Conservation (phyloP, 768 basidiomycete genomes). For the Leccinum barrowsii region DNA sequence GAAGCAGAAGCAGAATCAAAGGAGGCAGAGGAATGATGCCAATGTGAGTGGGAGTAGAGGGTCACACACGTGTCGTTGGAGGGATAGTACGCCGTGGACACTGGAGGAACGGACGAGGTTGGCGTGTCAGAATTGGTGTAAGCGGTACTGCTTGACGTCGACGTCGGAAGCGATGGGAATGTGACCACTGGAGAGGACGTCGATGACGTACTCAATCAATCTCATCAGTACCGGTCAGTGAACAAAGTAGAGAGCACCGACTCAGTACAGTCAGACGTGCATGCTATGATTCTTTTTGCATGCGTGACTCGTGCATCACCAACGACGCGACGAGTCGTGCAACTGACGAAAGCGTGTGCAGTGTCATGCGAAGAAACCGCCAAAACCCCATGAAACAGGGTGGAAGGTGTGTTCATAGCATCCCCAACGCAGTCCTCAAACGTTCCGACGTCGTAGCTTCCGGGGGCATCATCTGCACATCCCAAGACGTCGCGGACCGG, state of each 20-base stretch:
- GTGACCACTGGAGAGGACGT: constrained; percentile 3
- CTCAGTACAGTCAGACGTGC: constrained; percentile 5
- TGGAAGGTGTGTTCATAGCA: constrained; percentile 51
- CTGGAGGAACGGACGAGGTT: background rate
- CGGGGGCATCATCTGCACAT: constrained; percentile 63
- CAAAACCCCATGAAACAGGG: constrained; percentile 61
- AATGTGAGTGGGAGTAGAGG: background rate
- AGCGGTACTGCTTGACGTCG: background rate
- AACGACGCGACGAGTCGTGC: constrained; percentile 50
- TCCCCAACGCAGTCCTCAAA: constrained; percentile 55
- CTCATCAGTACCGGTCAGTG: background rate
- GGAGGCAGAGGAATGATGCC: background rate
- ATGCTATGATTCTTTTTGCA: constrained; percentile 27
- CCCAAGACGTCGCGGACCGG: constrained; percentile 58
- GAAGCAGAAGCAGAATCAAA: background rate
- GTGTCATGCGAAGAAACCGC: constrained; percentile 55
- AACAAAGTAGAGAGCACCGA: background rate
- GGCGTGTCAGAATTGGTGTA: background rate
- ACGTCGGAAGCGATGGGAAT: constrained; percentile 4
- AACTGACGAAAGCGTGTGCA: constrained; percentile 56
- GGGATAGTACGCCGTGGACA: background rate
- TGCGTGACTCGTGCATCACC: constrained; percentile 38
- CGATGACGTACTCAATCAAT: background rate
- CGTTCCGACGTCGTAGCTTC: constrained; percentile 39
- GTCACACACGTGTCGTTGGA: background rate